These are phyloP conservation scores for Vitis hybrid DNA, from an alignment of 177 flowering plant species.

Conservation along the genomic window DNA sequence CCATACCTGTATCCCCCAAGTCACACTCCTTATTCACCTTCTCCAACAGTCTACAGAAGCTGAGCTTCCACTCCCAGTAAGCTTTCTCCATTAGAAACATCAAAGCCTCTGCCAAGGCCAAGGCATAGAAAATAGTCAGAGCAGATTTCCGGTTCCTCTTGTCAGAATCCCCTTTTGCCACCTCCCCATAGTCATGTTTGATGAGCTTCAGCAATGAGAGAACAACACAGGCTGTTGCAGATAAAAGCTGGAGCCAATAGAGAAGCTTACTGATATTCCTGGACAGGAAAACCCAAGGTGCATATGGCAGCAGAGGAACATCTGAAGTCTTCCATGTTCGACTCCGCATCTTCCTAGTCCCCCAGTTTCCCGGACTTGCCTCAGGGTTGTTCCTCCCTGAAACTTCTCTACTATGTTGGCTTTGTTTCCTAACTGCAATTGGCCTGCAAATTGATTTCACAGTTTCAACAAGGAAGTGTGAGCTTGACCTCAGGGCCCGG, in stretches of 20 bases:
- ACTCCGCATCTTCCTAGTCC: slow-evolving; percentile 22
- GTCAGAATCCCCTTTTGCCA: slow-evolving; percentile 63
- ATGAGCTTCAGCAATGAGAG: slow-evolving; percentile 72
- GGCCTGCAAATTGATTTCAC: slow-evolving; percentile 29
- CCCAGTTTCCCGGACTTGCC: slow-evolving; percentile 13
- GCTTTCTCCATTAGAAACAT: slow-evolving; percentile 79
- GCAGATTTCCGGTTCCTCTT: slow-evolving; percentile 73
- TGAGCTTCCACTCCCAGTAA: slow-evolving; percentile 87
- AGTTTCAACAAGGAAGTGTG: slow-evolving; percentile 28
- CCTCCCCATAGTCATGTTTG: slow-evolving; percentile 60
- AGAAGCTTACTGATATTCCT: slow-evolving; percentile 73
- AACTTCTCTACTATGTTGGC: slow-evolving; percentile 27
- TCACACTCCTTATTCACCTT: slow-evolving; percentile 68
- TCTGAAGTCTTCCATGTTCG: slow-evolving; percentile 72
- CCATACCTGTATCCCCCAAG: slow-evolving; percentile 61
- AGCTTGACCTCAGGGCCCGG: slow-evolving; percentile 56
- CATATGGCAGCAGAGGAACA: slow-evolving; percentile 85
- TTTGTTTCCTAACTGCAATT: slow-evolving; percentile 8
- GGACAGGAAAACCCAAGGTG: slow-evolving; percentile 66
- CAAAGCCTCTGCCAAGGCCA: slow-evolving; percentile 86
- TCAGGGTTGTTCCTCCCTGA: slow-evolving; percentile 2
- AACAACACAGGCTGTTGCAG: slow-evolving; percentile 75
- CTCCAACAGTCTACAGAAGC: slow-evolving; percentile 53
- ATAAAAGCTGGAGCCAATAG: slow-evolving; percentile 80
- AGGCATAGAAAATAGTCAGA: slow-evolving; percentile 67